Evolutionary conservation across 305 asterid species (phyloP).

Genomic region (Solanum aculeatissimum): DNA sequence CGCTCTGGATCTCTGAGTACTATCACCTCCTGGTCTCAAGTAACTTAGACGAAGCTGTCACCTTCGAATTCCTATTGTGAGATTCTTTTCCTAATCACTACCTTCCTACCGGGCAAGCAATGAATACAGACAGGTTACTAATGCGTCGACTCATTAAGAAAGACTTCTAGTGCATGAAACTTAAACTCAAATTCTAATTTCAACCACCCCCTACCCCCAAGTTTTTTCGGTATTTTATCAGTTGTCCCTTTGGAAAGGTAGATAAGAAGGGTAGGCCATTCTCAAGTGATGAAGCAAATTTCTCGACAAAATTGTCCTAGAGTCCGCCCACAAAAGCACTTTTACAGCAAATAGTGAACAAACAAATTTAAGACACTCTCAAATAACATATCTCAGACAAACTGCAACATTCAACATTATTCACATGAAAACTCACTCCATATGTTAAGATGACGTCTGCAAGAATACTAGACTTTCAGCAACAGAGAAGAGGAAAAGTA

Average conservation of each 20-base stretch:
- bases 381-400: background rate
- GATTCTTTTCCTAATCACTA: too few species aligned
- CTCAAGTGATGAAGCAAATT: background rate
- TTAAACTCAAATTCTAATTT: too few species aligned
- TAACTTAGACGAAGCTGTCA: too few species aligned
- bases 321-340: background rate
- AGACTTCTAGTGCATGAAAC: too few species aligned
- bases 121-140: too few species aligned
- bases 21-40: too few species aligned
- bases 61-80: too few species aligned
- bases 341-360: background rate
- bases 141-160: too few species aligned
- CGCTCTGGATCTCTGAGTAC: too few species aligned
- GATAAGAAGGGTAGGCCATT: background rate
- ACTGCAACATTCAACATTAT: background rate
- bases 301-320: background rate
- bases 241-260: background rate
- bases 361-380: background rate
- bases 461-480: background rate
- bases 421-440: background rate
- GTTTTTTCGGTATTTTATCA: background rate
- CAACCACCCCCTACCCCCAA: too few species aligned
- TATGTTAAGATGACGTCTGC: background rate
- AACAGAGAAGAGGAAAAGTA: background rate
- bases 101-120: too few species aligned